Conservation (phyloP, 192 early-diverging fungal genomes). For the Fimicolochytrium jonesii region DNA sequence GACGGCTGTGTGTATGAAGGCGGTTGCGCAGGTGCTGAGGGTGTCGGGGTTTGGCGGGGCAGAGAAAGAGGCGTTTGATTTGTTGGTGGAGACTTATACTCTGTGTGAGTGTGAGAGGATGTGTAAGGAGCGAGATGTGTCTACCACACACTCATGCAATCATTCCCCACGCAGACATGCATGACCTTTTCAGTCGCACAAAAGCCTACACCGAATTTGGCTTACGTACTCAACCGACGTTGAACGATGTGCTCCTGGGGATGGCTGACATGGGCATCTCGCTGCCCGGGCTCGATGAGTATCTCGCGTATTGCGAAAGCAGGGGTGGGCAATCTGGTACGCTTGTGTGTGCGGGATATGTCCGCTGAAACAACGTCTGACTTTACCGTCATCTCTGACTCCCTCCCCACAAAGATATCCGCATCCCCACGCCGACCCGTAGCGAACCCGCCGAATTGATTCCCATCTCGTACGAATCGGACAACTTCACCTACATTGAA, state of each 20-base stretch:
- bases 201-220: background rate
- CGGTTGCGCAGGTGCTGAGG: background rate
- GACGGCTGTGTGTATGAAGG: background rate
- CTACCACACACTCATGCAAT: background rate
- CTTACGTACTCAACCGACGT: background rate
- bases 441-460: too few relatives aligned
- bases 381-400: too few relatives aligned
- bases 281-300: background rate
- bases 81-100: background rate
- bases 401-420: too few relatives aligned
- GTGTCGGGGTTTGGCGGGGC: background rate
- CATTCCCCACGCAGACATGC: background rate
- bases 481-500: too few relatives aligned
- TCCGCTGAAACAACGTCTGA: too few relatives aligned
- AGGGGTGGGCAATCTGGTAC: too few relatives aligned
- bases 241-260: conserved; percentile 9
- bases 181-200: conserved; percentile 6
- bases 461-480: too few relatives aligned
- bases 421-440: too few relatives aligned
- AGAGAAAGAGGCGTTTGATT: background rate
- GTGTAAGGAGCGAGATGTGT: background rate
- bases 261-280: conserved; percentile 1
- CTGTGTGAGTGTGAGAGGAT: background rate
- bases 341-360: too few relatives aligned
- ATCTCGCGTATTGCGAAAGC: too few relatives aligned